Base-by-base conservation (phyloP, 2,329 filamentous ascomycete species). In the Fusarium euwallaceae region DNA sequence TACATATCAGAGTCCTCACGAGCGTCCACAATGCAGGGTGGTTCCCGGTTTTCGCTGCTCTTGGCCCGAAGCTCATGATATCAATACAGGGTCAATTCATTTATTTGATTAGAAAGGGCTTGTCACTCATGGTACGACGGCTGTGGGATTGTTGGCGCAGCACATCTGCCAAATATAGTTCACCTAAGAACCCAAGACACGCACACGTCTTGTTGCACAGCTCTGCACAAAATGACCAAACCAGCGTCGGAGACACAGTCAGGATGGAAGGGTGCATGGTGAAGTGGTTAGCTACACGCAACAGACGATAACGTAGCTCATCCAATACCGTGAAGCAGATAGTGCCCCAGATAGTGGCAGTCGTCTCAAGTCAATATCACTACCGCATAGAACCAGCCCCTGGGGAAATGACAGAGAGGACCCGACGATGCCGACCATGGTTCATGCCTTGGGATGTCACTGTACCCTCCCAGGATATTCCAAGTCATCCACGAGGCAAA, bases 31-130 rank as follows among this genome's bases (percentile, higher is more conserved):
- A 59, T 59, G 22, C 55, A 59, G 36, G 55, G 55, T 27, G 22
- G 6, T 39, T 59, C 55, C 55, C 55, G 55, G 55, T 37, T 24
- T 41, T 53, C n/a, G 22, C 6, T 59, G 32, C 22, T 39, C 34
- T 24, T 59, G 22, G 20, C 55, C 36, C 17, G 34, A 24, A n/a
- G 36, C 36, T 41, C 80, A 80, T 80, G 77, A 17, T 11, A 43
- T 20, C 37, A 43, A 20, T 29, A 27, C 29, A 43, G n/a, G 53
- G 16, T 16, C 34, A 34, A 20, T 27, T 45, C 34, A 60, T 29
- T 53, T 71, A 61, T 71, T 74, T 73, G 45, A 63, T 27, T 22
- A 53, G 24, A n/a, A 37, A 55, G 58, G 58, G 37, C 37, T 29
- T 24, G 39, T 36, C 20, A 32, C 11, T 32, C 59, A 16, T 61